Evolutionary conservation across 495 filamentous ascomycete species (phyloP), one percentile per base, ranked within the genome.

Genomic region (Pyrenopolyporus hunteri): DNA sequence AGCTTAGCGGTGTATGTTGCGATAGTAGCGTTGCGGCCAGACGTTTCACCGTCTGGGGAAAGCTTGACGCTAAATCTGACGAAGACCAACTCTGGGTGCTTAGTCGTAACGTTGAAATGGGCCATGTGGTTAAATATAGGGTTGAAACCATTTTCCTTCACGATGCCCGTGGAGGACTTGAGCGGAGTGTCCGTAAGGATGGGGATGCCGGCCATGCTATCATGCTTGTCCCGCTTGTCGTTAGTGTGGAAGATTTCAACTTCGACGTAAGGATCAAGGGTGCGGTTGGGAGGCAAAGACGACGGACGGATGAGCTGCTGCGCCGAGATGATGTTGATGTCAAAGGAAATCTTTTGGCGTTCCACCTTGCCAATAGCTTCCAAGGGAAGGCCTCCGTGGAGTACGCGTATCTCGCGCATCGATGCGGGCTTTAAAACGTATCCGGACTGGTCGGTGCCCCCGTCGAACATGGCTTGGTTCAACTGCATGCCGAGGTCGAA

Each of bases 391-490:
- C 75, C 78, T 36, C 82, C 80, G 23, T 76, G 74, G 5, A 80
- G 72, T 17, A 78, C 71, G 54, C 76, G 76, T 46, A 83, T 83
- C 43, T 81, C 76, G 29, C 93, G 89, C 37, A 94, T 83, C 64
- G 92, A 89, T 42, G 88, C 82, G 4, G 94, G 94, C 73, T 98
- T 98, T 32, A 98, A 83, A 17, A 98, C 90, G 63, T 97, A 98
- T 16, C 94, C 94, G 6, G 88, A 88, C 45, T 86, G 84, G 74
- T 97, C 94, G 16, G 84, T 85, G 23, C 92, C 92, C 45, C 91
- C 88, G n/a, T 91, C 89, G 73, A 98, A 98, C 94, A 98, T 98
- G 59, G 94, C 94, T 49, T 93, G 90, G 65, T 98, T 98, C 70
- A 97, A 79, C 71, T 98, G 92, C 86, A 96, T 92, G 11, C 90